Evolutionary conservation across 2,329 filamentous ascomycete genomes (phyloP), one percentile per base, ranked within the genome.

Genomic region (Clarireedia hainanense): DNA sequence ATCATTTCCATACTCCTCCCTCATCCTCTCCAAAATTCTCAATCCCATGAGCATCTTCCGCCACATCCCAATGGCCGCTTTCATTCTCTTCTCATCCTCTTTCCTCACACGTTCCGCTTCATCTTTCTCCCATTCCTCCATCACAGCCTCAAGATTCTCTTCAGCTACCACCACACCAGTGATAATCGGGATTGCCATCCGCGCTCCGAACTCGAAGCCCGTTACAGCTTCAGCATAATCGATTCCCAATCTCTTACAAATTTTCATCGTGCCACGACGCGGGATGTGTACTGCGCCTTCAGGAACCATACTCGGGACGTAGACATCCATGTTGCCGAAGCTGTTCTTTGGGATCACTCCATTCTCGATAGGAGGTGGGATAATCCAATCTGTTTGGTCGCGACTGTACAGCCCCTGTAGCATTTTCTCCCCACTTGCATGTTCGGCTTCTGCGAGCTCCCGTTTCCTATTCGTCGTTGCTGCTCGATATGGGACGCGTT

Each of bases 281-380:
- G 90, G 90, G 2, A 97, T 78, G 68, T 99, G 94, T 0, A 88
- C 80, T 2, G 91, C 91, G 0, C 94, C 90, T 64, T 73, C 72
- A 0, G 94, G 94, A 26, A 95, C 85, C 94, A 99, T 97, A 60
- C 89, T 91, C 40, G 90, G 86, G 0, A 89, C 91, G 69, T 95
- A 99, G 54, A 96, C 83, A 69, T 99, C 94, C 59, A 99, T 97
- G 63, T 99, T 99, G 7, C 92, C 92, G 64, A 92, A 99, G 37
- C 85, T 84, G 64, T 99, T 99, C 71, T 94, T 95, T 0, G 94
- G 94, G 58, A 97, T 96, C 14, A 88, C 72, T 0, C 92, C 92
- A 64, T 96, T 80, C 58, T 82, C 71, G 55, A 96, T 95, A 0
- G 91, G 91, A 1, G 86, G 81, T 1, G 92, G 92, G 55, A 96